Conservation (phyloP, 257 asterid genomes). For the Solanum chaucha region DNA sequence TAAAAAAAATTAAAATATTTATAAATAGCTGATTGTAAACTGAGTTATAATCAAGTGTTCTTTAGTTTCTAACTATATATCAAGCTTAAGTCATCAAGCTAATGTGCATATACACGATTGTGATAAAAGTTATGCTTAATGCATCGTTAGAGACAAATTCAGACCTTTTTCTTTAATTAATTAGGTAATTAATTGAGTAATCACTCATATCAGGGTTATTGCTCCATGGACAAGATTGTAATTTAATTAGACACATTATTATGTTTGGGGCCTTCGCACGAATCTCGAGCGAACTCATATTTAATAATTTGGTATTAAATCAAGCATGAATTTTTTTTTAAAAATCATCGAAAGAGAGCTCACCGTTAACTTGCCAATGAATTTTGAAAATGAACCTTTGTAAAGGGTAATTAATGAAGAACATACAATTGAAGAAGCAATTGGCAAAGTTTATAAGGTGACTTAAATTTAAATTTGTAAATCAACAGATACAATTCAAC, state of each 20-base stretch:
- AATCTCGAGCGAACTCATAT: not conserved
- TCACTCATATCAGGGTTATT: no score
- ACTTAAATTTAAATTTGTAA: not conserved
- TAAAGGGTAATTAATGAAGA: not conserved
- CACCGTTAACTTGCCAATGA: not conserved
- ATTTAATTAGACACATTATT: not conserved
- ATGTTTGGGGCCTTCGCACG: not conserved
- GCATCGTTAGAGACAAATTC: no score
- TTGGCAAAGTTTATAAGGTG: not conserved
- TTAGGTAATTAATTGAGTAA: no score
- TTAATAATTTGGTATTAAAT: not conserved
- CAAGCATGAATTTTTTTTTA: not conserved
- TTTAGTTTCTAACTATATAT: no score
- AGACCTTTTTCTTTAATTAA: no score
- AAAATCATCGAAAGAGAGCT: not conserved
- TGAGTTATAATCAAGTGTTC: no score
- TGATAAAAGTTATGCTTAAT: no score
- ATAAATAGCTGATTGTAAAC: no score
- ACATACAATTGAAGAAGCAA: not conserved
- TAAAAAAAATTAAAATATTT: no score
- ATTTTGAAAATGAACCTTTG: not conserved
- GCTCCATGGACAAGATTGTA: no score
- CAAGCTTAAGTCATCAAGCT: no score
- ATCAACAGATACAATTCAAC: not conserved
- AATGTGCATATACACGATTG: no score